Conservation (phyloP, 805 yeast species). For the Kregervanrija fluxuum region DNA sequence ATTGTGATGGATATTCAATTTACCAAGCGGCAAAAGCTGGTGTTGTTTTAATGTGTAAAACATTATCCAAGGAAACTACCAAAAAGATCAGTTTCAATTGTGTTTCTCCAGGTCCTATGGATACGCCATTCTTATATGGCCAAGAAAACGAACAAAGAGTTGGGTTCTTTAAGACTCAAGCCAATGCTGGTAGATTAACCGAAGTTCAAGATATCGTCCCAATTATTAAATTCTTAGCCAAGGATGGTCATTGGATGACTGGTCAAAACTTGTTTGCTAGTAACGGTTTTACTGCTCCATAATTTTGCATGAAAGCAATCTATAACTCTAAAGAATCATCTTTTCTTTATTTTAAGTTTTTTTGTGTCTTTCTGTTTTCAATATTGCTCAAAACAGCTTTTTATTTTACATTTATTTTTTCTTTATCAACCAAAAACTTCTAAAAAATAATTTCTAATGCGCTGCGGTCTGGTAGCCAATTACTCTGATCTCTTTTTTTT, state of each 20-base stretch:
- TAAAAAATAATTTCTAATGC: no score
- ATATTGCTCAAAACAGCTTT: no score
- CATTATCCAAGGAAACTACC: conserved; percentile 48
- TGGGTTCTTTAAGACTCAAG: conserved; percentile 47
- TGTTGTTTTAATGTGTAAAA: conserved; percentile 45
- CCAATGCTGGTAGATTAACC: conserved; percentile 44
- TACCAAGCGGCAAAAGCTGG: conserved; percentile 55
- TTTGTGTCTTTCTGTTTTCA: no score
- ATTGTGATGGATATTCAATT: conserved; percentile 42
- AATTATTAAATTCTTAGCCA: conserved; percentile 48
- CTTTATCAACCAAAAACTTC: no score
- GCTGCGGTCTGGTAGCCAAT: no score
- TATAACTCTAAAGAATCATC: no score
- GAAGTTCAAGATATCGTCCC: conserved; percentile 58
- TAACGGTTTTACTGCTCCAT: conserved; percentile 60
- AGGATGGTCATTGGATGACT: conserved; percentile 63
- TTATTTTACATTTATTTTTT: no score
- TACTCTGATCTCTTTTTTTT: no score
- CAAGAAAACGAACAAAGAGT: conserved; percentile 49
- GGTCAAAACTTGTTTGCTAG: conserved; percentile 62
- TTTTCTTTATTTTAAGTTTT: no score
- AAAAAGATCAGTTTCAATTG: conserved; percentile 44
- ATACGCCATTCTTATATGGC: conserved; percentile 56
- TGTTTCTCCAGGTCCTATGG: conserved; percentile 65
- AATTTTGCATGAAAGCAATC: background rate